phyloP scores from a whole-genome alignment of 2,329 filamentous ascomycete genomes.

The Falciphora oryzae region DNA sequence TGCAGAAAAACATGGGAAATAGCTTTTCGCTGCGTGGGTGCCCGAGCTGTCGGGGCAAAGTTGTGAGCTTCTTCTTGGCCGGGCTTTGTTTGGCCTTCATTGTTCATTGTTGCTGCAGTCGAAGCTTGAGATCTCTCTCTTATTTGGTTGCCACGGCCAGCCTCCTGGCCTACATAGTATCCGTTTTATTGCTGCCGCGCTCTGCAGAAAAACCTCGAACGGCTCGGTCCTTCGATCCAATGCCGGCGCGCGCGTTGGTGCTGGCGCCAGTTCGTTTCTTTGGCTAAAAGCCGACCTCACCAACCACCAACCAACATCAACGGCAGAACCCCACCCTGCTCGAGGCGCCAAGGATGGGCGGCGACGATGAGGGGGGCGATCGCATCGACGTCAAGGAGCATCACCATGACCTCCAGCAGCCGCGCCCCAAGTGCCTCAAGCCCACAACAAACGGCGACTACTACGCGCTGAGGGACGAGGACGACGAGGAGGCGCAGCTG shows the following conservation, averaged over 20 bases:
- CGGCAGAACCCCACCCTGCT: no score
- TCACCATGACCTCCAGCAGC: no score
- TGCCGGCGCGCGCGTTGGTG: background rate
- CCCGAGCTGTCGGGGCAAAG: background rate
- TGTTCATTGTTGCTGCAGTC: background rate
- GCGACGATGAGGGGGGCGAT: background rate
- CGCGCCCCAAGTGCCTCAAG: conserved; percentile 4
- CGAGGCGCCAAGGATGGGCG: background rate
- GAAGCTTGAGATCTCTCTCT: no score
- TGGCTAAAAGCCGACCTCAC: background rate
- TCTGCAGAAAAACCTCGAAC: background rate
- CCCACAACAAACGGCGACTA: conserved; percentile 9
- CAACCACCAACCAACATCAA: no score
- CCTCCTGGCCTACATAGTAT: no score
- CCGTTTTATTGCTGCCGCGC: background rate
- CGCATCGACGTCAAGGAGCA: background rate
- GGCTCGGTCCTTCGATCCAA: background rate
- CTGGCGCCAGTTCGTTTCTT: background rate
- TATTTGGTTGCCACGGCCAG: no score
- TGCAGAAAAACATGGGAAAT: background rate
- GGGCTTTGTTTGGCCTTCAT: no score
- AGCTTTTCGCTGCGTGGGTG: background rate
- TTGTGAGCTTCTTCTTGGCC: background rate
- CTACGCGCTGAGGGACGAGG: background rate
- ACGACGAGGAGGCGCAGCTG: conserved; percentile 19